These are phyloP conservation scores for Ophiocordyceps sinensis DNA, from an alignment of 2,329 filamentous ascomycete species.

Conservation along the genomic window DNA sequence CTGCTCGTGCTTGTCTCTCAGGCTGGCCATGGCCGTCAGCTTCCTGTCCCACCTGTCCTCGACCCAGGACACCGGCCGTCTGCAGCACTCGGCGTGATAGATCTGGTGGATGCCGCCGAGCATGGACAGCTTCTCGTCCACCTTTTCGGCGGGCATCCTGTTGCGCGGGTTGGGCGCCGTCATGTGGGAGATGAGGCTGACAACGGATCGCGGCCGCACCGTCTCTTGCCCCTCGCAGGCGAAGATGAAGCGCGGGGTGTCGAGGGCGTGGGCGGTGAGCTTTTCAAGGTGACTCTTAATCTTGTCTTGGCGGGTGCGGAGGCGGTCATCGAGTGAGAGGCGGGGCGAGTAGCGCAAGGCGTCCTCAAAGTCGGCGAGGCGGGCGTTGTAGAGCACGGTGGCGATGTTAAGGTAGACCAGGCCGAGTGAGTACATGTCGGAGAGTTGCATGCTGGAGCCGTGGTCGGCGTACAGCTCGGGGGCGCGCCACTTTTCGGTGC, in stretches of 20 bases:
- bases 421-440: conserved; percentile 33
- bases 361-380: conserved; percentile 23
- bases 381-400: conserved; percentile 26
- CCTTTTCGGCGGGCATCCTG: conserved; percentile 19
- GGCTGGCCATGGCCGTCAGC: conserved; percentile 11
- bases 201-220: conserved; percentile 24
- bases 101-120: conserved; percentile 32
- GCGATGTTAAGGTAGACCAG: conserved; percentile 29
- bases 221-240: conserved; percentile 22
- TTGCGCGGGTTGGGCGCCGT: conserved; percentile 14
- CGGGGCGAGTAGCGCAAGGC: conserved; percentile 16
- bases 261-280: conserved; percentile 20
- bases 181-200: conserved; percentile 23
- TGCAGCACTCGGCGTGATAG: conserved; percentile 31
- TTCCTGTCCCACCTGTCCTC: conserved; percentile 23
- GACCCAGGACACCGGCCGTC: conserved; percentile 20
- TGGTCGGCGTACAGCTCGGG: conserved; percentile 25
- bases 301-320: conserved; percentile 17
- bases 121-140: conserved; percentile 25
- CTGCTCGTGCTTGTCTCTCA: conserved; percentile 18
- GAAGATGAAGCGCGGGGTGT: conserved; percentile 20
- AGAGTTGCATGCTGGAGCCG: conserved; percentile 28
- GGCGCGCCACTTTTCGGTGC: conserved; percentile 29
- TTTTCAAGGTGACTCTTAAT: conserved; percentile 18
- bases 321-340: conserved; percentile 16